Percentiles rank a stretch among this genome's conserved stretches.
Evolutionary conservation across 371 early-diverging fungal genomes (phyloP).

Genomic region (Circinella umbellata): DNA sequence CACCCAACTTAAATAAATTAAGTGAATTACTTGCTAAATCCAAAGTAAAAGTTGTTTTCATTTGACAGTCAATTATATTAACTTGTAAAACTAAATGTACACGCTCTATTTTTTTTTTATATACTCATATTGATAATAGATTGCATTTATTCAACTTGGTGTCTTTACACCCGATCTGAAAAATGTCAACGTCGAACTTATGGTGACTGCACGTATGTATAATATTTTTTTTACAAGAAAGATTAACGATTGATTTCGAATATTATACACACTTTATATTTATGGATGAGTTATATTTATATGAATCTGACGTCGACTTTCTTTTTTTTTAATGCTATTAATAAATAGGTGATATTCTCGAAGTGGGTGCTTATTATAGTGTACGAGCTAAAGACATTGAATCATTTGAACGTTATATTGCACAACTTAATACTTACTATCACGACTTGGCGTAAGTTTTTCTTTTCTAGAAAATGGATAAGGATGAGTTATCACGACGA

Average conservation of each 20-base stretch:
- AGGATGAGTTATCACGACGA: too few relatives aligned
- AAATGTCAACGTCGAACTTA: slow-evolving; percentile 64
- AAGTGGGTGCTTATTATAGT: slow-evolving; percentile 90
- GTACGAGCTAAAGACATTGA: slow-evolving; percentile 85
- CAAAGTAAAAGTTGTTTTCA: slow-evolving; percentile 61
- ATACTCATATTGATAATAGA: slow-evolving; percentile 43
- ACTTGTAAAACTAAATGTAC: too few relatives aligned
- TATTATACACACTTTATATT: too few relatives aligned
- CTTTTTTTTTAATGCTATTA: too few relatives aligned
- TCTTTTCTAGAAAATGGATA: too few relatives aligned
- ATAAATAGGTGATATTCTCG: slow-evolving; percentile 81
- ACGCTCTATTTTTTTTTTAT: neutral
- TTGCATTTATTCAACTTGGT: slow-evolving; percentile 76
- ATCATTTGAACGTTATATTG: slow-evolving; percentile 92
- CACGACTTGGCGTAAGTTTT: slow-evolving; percentile 74
- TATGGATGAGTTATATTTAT: too few relatives aligned
- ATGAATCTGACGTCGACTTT: too few relatives aligned
- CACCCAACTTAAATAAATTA: slow-evolving; percentile 76
- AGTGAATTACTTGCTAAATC: slow-evolving; percentile 73
- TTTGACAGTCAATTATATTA: too few relatives aligned
- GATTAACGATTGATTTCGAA: too few relatives aligned
- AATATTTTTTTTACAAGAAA: neutral
- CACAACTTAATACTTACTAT: slow-evolving; percentile 93
- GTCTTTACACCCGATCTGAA: slow-evolving; percentile 68
- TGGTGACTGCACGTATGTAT: slow-evolving; percentile 72